These are phyloP conservation scores for Candida tibetensis DNA, from an alignment of 805 yeast genomes.

Conservation along the genomic window DNA sequence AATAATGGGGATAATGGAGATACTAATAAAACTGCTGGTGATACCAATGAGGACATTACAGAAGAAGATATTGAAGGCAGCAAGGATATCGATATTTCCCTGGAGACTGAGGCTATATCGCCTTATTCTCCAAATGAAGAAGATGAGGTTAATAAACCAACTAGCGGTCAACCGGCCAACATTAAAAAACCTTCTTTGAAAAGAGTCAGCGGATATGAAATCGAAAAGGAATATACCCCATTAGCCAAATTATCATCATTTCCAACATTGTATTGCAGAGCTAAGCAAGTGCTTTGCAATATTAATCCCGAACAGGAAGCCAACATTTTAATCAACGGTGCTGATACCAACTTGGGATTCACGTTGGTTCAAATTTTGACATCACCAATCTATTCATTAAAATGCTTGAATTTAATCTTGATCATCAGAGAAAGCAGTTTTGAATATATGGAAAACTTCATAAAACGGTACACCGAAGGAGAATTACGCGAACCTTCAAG, in stretches of 20 bases:
- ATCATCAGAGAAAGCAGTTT: conserved; percentile 25
- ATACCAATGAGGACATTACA: neutral
- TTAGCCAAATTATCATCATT: conserved; percentile 33
- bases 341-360: conserved; percentile 37
- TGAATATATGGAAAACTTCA: conserved; percentile 19
- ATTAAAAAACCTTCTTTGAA: neutral
- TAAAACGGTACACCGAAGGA: conserved; percentile 17
- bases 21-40: conserved; percentile 1
- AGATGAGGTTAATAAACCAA: conserved; percentile 1
- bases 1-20: conserved; percentile 1
- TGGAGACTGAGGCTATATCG: neutral
- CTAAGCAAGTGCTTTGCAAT: conserved; percentile 33
- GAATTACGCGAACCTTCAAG: conserved; percentile 21
- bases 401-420: conserved; percentile 28
- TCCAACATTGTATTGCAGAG: conserved; percentile 35
- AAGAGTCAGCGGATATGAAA: conserved; percentile 2
- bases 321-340: conserved; percentile 41
- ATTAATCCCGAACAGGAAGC: conserved; percentile 20
- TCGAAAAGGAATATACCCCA: conserved; percentile 21
- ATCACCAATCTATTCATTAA: conserved; percentile 26
- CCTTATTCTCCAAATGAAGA: neutral
- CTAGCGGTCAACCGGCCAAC: neutral
- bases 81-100: neutral
- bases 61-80: neutral
- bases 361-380: conserved; percentile 34